Conservation (phyloP, 148 eudicot species). For the Simmondsia chinensis region DNA sequence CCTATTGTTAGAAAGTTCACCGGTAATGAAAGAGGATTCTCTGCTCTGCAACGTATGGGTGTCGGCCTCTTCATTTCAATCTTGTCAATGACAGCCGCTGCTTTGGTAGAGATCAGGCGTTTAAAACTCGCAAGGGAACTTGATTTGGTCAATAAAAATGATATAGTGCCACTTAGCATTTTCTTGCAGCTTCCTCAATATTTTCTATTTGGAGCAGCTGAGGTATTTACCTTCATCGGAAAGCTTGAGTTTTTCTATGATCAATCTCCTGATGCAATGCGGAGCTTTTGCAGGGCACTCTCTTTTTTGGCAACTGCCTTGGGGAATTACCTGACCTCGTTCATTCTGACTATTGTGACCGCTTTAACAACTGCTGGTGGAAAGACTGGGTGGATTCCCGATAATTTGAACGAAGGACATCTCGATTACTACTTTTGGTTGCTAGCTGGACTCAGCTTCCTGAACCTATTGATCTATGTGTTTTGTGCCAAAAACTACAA, state of each 20-base stretch:
- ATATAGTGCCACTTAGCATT: slow-evolving; percentile 21
- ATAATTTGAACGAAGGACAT: slow-evolving; percentile 55
- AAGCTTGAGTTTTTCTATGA: slow-evolving; percentile 75
- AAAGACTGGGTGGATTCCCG: slow-evolving; percentile 63
- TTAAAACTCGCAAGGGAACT: slow-evolving; percentile 18
- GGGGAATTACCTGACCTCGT: slow-evolving; percentile 55
- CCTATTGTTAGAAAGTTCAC: slow-evolving; percentile 49
- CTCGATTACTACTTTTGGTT: slow-evolving; percentile 66
- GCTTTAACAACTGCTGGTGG: slow-evolving; percentile 37
- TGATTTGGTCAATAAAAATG: slow-evolving; percentile 9
- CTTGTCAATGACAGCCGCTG: slow-evolving; percentile 57
- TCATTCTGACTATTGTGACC: slow-evolving; percentile 55
- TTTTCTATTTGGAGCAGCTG: slow-evolving; percentile 61
- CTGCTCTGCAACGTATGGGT: slow-evolving; percentile 74
- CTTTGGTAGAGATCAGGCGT: slow-evolving; percentile 35
- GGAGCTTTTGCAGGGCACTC: slow-evolving; percentile 61
- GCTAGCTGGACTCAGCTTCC: slow-evolving; percentile 46
- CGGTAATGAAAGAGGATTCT: slow-evolving; percentile 43
- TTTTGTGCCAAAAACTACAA: slow-evolving; percentile 50
- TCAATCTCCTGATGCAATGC: slow-evolving; percentile 77
- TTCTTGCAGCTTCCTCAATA: slow-evolving; percentile 80
- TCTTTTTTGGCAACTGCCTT: slow-evolving; percentile 45
- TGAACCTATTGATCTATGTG: slow-evolving; percentile 44
- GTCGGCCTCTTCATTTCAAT: slow-evolving; percentile 63
- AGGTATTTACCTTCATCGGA: slow-evolving; percentile 61